A percentile compares a stretch with the other conserved stretches of the same genome.
Evolutionary conservation across 176 grass and related monocot genomes (phyloP).

Genomic region (Otatea glauca): DNA sequence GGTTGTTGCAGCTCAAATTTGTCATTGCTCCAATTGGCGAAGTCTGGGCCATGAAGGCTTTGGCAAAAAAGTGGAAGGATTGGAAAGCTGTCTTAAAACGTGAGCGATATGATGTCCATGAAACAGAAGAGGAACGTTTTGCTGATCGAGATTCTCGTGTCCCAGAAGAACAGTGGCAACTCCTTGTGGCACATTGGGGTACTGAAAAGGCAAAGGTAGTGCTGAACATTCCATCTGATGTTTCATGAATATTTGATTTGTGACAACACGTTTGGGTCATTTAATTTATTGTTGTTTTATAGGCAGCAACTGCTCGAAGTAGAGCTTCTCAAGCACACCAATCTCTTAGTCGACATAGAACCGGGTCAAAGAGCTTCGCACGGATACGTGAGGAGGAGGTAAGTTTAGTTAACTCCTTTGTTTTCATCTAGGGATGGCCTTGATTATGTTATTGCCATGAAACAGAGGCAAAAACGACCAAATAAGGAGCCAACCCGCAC

Average conservation of each 20-base stretch:
- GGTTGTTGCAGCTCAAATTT: slow-evolving; percentile 47
- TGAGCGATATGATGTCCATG: slow-evolving; percentile 39
- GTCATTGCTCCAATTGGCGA: slow-evolving; percentile 29
- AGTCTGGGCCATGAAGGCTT: slow-evolving; percentile 30
- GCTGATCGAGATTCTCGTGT: slow-evolving; percentile 45
- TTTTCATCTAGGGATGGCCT: not conserved
- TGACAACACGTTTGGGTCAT: not conserved
- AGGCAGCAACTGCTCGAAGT: slow-evolving; percentile 22
- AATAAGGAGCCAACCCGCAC: slow-evolving; percentile 28
- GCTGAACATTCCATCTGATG: not conserved
- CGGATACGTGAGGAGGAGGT: slow-evolving; percentile 52
- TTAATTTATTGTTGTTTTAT: not conserved
- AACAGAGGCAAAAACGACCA: slow-evolving; percentile 35
- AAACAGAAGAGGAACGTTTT: slow-evolving; percentile 46
- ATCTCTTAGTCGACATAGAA: slow-evolving; percentile 20
- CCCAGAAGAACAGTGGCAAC: slow-evolving; percentile 46
- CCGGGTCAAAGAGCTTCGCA: slow-evolving; percentile 50
- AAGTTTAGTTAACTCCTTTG: slow-evolving; percentile 9
- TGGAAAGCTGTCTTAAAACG: slow-evolving; percentile 55
- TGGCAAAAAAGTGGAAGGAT: slow-evolving; percentile 43
- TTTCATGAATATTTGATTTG: not conserved
- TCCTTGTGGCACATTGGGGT: slow-evolving; percentile 41
- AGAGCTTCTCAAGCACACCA: slow-evolving; percentile 22
- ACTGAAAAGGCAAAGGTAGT: slow-evolving; percentile 51
- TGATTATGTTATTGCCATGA: slow-evolving; percentile 13